Base-by-base conservation (phyloP, 2,329 filamentous ascomycete species). In the Endocalyx cinctus region DNA sequence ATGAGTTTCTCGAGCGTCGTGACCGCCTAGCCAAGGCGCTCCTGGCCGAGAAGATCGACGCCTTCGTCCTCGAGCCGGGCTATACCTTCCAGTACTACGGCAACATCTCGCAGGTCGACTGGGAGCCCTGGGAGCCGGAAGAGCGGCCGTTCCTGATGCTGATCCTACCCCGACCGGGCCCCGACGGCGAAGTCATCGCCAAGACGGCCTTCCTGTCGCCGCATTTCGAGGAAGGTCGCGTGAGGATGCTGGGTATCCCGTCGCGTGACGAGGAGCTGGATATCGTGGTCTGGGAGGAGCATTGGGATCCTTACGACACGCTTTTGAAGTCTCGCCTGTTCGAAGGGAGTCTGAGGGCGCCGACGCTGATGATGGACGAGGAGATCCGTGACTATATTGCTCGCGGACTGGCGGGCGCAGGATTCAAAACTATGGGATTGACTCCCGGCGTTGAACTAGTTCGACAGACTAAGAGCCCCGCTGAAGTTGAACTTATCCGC, bases 61-160 rank as follows among this genome's bases (percentile, higher is more conserved):
- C 74, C 0, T 82, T 82, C 42, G 60, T 79, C 2, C 60, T 79
- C 2, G 78, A 82, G 47, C 78, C 78, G 2, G 77, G 77, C 3
- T 81, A 79, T 47, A 78, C 74, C 0, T 80, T 81, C 43, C 70
- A 76, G 55, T 70, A 81, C 52, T 82, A 79, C 47, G 76, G 66
- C 29, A 81, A 82, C 46, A 64, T 76, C 26, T 77, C 72, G 1
- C 77, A 81, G 47, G 52, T 51, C 1, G 70, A 80, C 39, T 81
- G 77, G 77, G 76, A 82, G 42, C 69, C 71, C 1, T 81, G 75
- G 75, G 77, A 80, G 60, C 75, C 76, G 0, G 76, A 81, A 46
- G 76, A 81, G 47, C 66, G 75, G 2, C 77, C 77, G 0, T 79
- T 82, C 37, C 51, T 82, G 15, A 79, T 82, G 73, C 47, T 81